phyloP scores from a whole-genome alignment of 23 red algal species.

The Agarophyton chilense region DNA sequence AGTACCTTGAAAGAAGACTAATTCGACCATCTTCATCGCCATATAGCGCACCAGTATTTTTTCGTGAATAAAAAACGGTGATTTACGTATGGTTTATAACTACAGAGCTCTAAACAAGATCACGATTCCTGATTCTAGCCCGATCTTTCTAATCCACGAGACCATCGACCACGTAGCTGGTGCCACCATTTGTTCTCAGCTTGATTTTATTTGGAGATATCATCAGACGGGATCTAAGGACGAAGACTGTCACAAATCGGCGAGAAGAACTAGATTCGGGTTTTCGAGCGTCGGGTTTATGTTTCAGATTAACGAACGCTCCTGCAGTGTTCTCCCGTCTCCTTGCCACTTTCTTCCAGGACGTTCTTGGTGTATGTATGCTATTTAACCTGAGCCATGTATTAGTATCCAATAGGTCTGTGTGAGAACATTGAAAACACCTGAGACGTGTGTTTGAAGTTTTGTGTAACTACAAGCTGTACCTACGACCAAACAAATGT shows the following conservation, averaged over 20 bases:
- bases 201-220: slow-evolving; percentile 13
- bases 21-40: slow-evolving; percentile 6
- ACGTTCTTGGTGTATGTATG: background rate
- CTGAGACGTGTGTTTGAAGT: background rate
- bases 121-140: background rate
- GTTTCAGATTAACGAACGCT: slow-evolving; percentile 2
- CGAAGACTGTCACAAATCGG: background rate
- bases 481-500: background rate
- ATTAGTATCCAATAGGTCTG: background rate
- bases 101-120: slow-evolving; percentile 21
- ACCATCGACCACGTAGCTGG: slow-evolving; percentile 21
- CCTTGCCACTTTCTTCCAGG: background rate
- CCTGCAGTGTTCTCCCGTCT: background rate
- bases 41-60: slow-evolving; percentile 33
- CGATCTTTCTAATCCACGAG: no score
- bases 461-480: background rate
- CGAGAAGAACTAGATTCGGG: slow-evolving; percentile 13
- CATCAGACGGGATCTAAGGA: background rate
- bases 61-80: slow-evolving; percentile 9
- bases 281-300: background rate
- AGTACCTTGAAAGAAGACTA: slow-evolving; percentile 19
- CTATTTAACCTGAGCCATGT: background rate
- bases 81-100: background rate
- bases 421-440: slow-evolving; percentile 3
- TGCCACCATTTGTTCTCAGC: slow-evolving; percentile 23